Conservation (phyloP, 2,329 filamentous ascomycete species). For the Penicillium sp. region DNA sequence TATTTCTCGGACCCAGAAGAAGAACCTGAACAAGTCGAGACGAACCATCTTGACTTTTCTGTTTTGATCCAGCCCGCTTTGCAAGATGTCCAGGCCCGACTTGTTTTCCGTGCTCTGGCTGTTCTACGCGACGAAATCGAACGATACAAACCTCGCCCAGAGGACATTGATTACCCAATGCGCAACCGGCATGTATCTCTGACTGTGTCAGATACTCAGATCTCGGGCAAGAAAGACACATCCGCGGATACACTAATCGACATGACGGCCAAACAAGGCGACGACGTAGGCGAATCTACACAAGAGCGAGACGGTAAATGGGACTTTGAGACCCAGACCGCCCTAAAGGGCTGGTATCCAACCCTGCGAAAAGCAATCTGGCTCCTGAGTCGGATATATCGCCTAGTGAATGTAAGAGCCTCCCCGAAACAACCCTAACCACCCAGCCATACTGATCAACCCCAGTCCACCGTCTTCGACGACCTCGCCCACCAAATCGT, state of each 20-base stretch:
- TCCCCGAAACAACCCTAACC: not conserved
- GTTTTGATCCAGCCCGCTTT: slow-evolving; percentile 61
- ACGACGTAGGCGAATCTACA: slow-evolving; percentile 49
- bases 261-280: slow-evolving; percentile 47
- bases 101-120: slow-evolving; percentile 63
- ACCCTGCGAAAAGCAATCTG: slow-evolving; percentile 66
- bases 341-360: slow-evolving; percentile 63
- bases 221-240: slow-evolving; percentile 54
- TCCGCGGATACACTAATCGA: slow-evolving; percentile 39
- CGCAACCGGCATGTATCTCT: slow-evolving; percentile 46
- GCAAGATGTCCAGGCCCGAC: slow-evolving; percentile 65
- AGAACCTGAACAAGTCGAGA: slow-evolving; percentile 49
- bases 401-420: slow-evolving; percentile 60
- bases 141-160: slow-evolving; percentile 61
- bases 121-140: slow-evolving; percentile 66
- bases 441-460: slow-evolving; percentile 13
- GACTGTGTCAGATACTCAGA: slow-evolving; percentile 43
- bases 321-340: slow-evolving; percentile 56
- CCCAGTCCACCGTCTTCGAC: slow-evolving; percentile 64
- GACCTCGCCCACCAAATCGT: slow-evolving; percentile 78
- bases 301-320: slow-evolving; percentile 47
- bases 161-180: slow-evolving; percentile 63
- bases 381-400: slow-evolving; percentile 66
- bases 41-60: slow-evolving; percentile 60
- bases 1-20: slow-evolving; percentile 61